Percentiles rank a stretch among this genome's conserved stretches.
phyloP scores from a whole-genome alignment of 2,329 filamentous ascomycete genomes.

The Colletotrichum sojae region DNA sequence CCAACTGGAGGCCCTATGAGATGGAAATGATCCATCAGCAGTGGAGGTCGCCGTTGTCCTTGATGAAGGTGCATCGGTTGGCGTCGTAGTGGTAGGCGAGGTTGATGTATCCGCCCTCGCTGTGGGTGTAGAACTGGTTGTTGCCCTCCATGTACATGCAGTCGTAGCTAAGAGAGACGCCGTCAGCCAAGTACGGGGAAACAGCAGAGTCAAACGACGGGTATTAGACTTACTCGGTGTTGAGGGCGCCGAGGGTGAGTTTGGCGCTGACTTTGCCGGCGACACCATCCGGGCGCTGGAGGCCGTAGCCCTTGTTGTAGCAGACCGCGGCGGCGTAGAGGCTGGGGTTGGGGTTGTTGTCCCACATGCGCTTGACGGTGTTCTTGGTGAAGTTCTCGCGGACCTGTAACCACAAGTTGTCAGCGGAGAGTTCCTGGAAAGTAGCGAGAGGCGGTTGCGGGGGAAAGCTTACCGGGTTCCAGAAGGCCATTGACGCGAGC shows the following conservation, averaged over 20 bases:
- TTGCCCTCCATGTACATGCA: slow-evolving; percentile 41
- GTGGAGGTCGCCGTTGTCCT: slow-evolving; percentile 19
- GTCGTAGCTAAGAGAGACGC: slow-evolving; percentile 19
- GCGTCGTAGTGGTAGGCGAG: slow-evolving; percentile 18
- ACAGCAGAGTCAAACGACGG: background rate
- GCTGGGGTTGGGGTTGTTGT: slow-evolving; percentile 37
- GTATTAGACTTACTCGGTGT: slow-evolving; percentile 39
- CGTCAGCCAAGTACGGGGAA: background rate
- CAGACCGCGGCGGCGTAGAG: slow-evolving; percentile 40
- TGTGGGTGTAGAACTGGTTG: slow-evolving; percentile 40
- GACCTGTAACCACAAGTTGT: no score
- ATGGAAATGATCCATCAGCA: background rate
- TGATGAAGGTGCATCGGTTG: slow-evolving; percentile 20
- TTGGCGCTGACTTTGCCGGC: slow-evolving; percentile 33
- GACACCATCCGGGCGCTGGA: slow-evolving; percentile 24
- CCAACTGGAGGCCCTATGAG: background rate
- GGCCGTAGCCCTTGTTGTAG: slow-evolving; percentile 43
- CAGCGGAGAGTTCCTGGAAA: no score
- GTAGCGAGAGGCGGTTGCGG: no score
- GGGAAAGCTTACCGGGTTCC: slow-evolving; percentile 26
- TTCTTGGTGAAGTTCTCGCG: slow-evolving; percentile 43
- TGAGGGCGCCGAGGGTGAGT: slow-evolving; percentile 34
- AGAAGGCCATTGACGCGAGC: slow-evolving; percentile 29
- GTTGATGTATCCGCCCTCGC: slow-evolving; percentile 42
- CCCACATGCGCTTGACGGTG: slow-evolving; percentile 41